Base-by-base conservation (phyloP, 108 stramenopile genomes). In the Cyclotella cryptica region DNA sequence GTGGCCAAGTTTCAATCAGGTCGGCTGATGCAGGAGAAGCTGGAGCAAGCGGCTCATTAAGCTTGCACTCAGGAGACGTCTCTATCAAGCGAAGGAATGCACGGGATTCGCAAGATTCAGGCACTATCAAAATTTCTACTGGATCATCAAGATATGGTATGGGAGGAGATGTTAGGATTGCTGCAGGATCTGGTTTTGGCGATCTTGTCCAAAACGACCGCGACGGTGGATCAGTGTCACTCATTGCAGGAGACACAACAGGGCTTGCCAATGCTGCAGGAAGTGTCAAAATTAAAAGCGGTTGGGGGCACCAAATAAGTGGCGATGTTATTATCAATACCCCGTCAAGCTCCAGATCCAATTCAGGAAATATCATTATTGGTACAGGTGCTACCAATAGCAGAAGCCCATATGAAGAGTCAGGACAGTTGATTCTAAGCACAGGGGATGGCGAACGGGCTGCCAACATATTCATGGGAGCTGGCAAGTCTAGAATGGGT, bases 231-330 rank as follows among this genome's bases (percentile, higher is more conserved):
- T 71, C 63, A 21, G 69, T 78, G 10, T 42, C 40, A 17, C 10
- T 78, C 2, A 43, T 19, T 35, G 77, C 59, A 19, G 77, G 77
- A 19, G 42, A 71, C 19, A 54, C 63, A 10, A 57, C 46, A 29
- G 77, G 77, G 18, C 42, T 29, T 19, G 61, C 42, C 10, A 69
- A 78, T 47, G 21, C 54, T 27, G 77, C 69, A 22, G 77, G 79
- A 27, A 60, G 55, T 39, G 66, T 80, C 19, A 27, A 69, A 46
- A 74, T 59, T 21, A 28, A 27, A 24, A 74, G 73, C n/a, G 58
- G 59, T 9, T 67, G 66, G 47, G 47, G 66, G 26, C 69, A 70
- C 41, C 69, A 21, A 40, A 42, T 13, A 21, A 70, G 54, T 49
- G 77, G 77, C 21, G 70, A 78, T 60, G 64, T 66, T 18, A 43